Evolutionary conservation across 108 stramenopile species (phyloP).

Genomic region (Nitzschia inconspicua): DNA sequence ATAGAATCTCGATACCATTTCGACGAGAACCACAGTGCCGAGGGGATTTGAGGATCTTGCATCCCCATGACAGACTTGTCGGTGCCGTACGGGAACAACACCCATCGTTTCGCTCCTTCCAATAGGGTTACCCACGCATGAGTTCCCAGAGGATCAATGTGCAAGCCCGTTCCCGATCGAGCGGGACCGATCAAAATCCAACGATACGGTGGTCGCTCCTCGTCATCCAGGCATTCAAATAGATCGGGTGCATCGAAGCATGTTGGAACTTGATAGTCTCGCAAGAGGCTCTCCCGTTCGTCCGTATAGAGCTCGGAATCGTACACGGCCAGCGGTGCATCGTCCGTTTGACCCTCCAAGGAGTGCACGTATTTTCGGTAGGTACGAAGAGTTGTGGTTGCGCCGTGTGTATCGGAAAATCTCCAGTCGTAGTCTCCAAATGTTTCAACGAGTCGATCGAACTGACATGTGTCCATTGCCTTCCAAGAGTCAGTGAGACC

Average conservation of each 20-base stretch:
- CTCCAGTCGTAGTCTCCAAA: constrained; percentile 67
- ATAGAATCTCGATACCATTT: constrained; percentile 29
- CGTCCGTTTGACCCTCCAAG: constrained; percentile 60
- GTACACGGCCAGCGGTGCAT: constrained; percentile 82
- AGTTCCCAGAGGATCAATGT: constrained; percentile 83
- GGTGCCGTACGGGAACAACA: constrained; percentile 75
- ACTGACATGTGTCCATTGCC: constrained; percentile 56
- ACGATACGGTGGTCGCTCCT: constrained; percentile 72
- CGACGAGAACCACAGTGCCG: constrained; percentile 64
- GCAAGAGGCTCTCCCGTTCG: constrained; percentile 37
- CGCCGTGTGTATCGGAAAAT: constrained; percentile 80
- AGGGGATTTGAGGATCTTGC: constrained; percentile 70
- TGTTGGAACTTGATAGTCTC: constrained; percentile 64
- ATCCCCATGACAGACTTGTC: constrained; percentile 49
- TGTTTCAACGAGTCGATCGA: constrained; percentile 44
- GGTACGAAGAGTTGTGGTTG: constrained; percentile 59
- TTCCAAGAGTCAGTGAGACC: constrained; percentile 55
- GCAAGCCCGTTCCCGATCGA: constrained; percentile 79
- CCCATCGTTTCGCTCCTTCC: constrained; percentile 79
- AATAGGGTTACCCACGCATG: constrained; percentile 83
- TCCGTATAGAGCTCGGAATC: constrained; percentile 70
- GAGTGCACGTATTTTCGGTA: constrained; percentile 63
- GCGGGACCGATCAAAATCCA: constrained; percentile 83
- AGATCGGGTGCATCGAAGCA: constrained; percentile 68
- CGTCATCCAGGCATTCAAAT: constrained; percentile 41